Evolutionary conservation across 495 filamentous ascomycete species (phyloP).

Genomic region (Recurvomyces mirabilis): DNA sequence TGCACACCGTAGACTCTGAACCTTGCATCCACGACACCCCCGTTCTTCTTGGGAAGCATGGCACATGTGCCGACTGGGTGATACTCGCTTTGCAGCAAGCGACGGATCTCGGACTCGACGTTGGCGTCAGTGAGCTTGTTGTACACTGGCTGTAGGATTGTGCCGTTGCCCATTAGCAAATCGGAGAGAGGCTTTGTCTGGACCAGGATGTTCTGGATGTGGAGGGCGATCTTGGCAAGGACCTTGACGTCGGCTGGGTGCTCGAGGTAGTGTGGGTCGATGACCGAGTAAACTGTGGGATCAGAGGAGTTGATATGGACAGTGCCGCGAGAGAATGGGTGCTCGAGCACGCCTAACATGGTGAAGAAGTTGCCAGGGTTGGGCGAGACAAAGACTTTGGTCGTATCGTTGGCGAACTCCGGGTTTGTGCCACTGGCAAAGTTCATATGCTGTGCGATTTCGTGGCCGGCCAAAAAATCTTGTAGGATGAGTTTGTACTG

Average conservation of each 20-base stretch:
- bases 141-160: neutral
- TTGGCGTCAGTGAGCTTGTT: constrained; percentile 4
- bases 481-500: neutral
- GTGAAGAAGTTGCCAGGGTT: constrained; percentile 15
- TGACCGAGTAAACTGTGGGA: constrained; percentile 2
- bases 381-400: constrained; percentile 7
- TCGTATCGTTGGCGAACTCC: constrained; percentile 9
- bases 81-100: constrained; percentile 7
- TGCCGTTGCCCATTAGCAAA: neutral
- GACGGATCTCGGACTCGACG: constrained; percentile 3
- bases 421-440: constrained; percentile 1
- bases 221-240: constrained; percentile 4
- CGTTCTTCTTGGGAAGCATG: constrained; percentile 33
- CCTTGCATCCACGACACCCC: constrained; percentile 39
- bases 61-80: constrained; percentile 18
- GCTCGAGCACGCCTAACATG: constrained; percentile 8
- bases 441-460: constrained; percentile 4
- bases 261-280: constrained; percentile 12
- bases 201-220: constrained; percentile 3
- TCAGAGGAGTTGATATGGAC: constrained; percentile 16
- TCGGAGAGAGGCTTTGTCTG: neutral
- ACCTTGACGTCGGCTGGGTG: constrained; percentile 9
- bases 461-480: neutral
- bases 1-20: constrained; percentile 26
- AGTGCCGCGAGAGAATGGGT: constrained; percentile 17